Evolutionary conservation across 1,284 basidiomycete genomes (phyloP), one percentile per base, ranked within the genome.

Genomic region (Neonothopanus nambi): DNA sequence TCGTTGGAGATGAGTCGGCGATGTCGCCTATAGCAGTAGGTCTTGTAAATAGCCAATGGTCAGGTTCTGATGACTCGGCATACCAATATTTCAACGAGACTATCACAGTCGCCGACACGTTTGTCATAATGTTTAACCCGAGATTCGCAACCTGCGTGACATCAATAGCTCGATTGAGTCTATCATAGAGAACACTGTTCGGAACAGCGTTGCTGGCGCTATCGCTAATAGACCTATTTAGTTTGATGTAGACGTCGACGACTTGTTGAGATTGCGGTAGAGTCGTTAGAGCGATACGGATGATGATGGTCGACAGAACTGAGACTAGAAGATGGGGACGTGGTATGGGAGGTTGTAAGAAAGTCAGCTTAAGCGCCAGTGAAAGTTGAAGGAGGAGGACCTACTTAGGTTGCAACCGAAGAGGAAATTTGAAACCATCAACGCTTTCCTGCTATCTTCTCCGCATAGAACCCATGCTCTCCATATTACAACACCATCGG

Each of bases 401-500:
- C 33, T 44, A 60, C 63, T 3, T 17, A 43, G 36, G 40, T 54
- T 59, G 17, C 52, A 26, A 17, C 23, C 30, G 17, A 64, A 46
- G 43, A 64, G 57, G 21, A 49, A 45, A 0, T 57, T 47, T 2
- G 61, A 42, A 33, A 61, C 47, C 48, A 41, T 55, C 5, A 64
- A 37, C 5, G 48, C 52, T 43, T 55, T 57, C n/a, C 54, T 46
- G n/a, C 54, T 52, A n/a, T 64, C 53, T 2, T 51, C 52, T 5
- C 45, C 26, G 30, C 61, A 63, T 38, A 64, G 52, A n/a, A 62
- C 51, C 60, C 63, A 62, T 15, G 61, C 63, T 28, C 63, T 51
- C 61, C 63, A 64, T 1, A 64, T 50, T 1, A 64, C 63, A 2
- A 64, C 59, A 9, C 52, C 60, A 28, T 64, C 63, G 8, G 60